Evolutionary conservation across 371 early-diverging fungal species (phyloP).

Genomic region (Mucor ambiguus): DNA sequence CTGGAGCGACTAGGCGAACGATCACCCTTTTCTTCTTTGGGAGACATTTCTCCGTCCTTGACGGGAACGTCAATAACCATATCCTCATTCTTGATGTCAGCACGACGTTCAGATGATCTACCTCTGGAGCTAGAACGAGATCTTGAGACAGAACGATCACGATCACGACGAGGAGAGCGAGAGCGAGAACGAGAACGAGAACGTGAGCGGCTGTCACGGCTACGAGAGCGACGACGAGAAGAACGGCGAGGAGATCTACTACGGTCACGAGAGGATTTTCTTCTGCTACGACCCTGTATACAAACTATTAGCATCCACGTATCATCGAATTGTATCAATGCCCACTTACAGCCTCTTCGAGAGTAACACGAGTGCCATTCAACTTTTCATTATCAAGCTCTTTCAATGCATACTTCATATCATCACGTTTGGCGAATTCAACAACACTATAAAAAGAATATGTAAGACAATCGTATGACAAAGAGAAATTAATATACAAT

Average conservation of each 20-base stretch:
- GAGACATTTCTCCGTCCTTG: neutral
- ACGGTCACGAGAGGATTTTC: slow-evolving; percentile 29
- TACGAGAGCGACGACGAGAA: slow-evolving; percentile 27
- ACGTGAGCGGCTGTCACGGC: slow-evolving; percentile 18
- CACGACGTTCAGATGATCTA: slow-evolving; percentile 19
- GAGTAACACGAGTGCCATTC: slow-evolving; percentile 71
- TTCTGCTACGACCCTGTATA: slow-evolving; percentile 22
- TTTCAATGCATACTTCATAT: slow-evolving; percentile 82
- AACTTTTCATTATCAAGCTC: slow-evolving; percentile 83
- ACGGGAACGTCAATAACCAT: slow-evolving; percentile 13
- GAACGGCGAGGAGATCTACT: slow-evolving; percentile 28
- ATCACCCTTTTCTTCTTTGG: neutral
- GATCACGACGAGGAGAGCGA: slow-evolving; percentile 28
- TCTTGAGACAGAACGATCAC: slow-evolving; percentile 17
- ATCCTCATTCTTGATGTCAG: slow-evolving; percentile 17
- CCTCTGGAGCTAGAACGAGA: slow-evolving; percentile 27
- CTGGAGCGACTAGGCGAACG: slow-evolving; percentile 11
- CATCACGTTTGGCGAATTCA: slow-evolving; percentile 78
- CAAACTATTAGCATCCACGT: slow-evolving; percentile 19
- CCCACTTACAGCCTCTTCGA: slow-evolving; percentile 66
- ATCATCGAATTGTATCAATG: slow-evolving; percentile 28
- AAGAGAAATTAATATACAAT: neutral
- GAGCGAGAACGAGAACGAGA: slow-evolving; percentile 27
- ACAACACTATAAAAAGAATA: slow-evolving; percentile 64
- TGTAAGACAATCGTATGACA: neutral